Evolutionary conservation across 2,329 filamentous ascomycete genomes (phyloP).

Genomic region (Fusarium papillatum): DNA sequence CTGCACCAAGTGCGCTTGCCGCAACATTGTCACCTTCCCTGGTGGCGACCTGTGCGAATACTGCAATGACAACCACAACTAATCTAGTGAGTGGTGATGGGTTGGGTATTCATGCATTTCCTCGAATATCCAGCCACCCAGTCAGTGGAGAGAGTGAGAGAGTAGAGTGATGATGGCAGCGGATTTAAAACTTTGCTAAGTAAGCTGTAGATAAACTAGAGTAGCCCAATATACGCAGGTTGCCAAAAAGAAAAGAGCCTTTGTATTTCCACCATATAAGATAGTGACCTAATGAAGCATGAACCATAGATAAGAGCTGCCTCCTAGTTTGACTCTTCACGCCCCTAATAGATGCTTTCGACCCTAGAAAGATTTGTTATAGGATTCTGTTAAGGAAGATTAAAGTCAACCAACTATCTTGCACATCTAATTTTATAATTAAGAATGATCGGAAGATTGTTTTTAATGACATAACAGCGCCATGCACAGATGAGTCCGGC

Average conservation of each 20-base stretch:
- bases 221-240: not conserved
- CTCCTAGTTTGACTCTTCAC: not conserved
- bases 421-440: too few relatives aligned
- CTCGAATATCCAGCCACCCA: not conserved
- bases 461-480: too few relatives aligned
- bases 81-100: not conserved
- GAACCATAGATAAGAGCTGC: not conserved
- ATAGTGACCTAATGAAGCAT: not conserved
- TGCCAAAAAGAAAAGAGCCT: not conserved
- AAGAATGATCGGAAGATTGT: too few relatives aligned
- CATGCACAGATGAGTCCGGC: not conserved
- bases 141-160: not conserved
- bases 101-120: not conserved
- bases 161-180: not conserved
- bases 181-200: not conserved
- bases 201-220: not conserved
- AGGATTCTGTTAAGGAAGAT: not conserved
- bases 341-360: not conserved
- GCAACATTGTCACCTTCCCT: not conserved
- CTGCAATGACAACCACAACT: slow-evolving; percentile 4
- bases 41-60: slow-evolving; percentile 3
- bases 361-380: not conserved
- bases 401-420: not conserved
- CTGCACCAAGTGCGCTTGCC: not conserved
- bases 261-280: not conserved